Evolutionary conservation across 441 rosid species (phyloP), one percentile per base, ranked within the genome.

Genomic region (Melastoma candidum): DNA sequence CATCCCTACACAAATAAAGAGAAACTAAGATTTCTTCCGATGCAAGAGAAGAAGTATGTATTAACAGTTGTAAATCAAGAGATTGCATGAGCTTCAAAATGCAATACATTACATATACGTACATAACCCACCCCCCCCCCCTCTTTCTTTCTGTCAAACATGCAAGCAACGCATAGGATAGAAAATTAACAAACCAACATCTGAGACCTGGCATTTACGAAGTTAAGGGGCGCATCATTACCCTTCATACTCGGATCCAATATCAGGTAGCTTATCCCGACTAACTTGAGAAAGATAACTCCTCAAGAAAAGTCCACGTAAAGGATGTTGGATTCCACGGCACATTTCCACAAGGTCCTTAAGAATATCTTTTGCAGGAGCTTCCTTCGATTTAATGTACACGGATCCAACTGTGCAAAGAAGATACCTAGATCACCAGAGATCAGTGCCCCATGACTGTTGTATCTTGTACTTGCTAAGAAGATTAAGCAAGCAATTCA

Each of bases 281-380:
- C 93, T 81, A 54, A 84, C 75, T 73, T 74, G 93, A 12, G 93
- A 79, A 65, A 84, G 88, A 67, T 84, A 84, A 69, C 93, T 84
- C 72, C 93, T 79, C 53, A 82, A 73, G 69, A 84, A 84, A 49
- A 84, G 93, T 63, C 93, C 93, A 29, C 88, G 86, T 47, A 84
- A 63, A 56, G 93, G 93, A 76, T 84, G 73, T 74, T 84, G 93
- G 71, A 84, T 79, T 48, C 93, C 93, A 51, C 86, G 88, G 57
- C 93, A 84, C 93, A 84, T 84, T 68, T 84, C 93, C 47, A 84
- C 93, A 26, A 84, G 88, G 74, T 84, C 93, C 72, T 81, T 84
- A 51, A 84, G 86, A 56, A 84, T 78, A 66, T 84, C 93, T 72
- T 74, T 84, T 8, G 93, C 83, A 58, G 93, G 93, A 54, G 88